Conservation (phyloP, 139 green algal genomes). For the Picochlorum sp. region DNA sequence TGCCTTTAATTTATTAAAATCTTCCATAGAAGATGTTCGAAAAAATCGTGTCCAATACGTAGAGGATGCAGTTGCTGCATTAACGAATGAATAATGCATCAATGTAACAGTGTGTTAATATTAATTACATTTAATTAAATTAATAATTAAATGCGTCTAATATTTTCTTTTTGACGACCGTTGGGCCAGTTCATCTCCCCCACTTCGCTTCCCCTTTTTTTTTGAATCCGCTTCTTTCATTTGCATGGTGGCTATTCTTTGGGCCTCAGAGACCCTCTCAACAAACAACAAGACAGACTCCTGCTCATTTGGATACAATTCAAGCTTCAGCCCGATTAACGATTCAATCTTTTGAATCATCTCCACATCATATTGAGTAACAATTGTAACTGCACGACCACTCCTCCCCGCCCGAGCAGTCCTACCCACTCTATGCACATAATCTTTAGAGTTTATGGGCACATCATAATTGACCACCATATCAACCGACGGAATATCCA, state of each 20-base stretch:
- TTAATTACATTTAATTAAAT: background rate
- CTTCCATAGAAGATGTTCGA: background rate
- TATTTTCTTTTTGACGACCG: background rate
- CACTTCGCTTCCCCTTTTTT: conserved; percentile 6
- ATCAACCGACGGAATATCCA: conserved; percentile 94
- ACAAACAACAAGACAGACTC: conserved; percentile 67
- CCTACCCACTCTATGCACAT: conserved; percentile 90
- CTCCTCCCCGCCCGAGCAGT: conserved; percentile 87
- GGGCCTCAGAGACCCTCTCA: conserved; percentile 73
- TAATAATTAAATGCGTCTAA: background rate
- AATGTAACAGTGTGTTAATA: background rate
- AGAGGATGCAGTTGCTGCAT: no score
- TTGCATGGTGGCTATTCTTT: conserved; percentile 74
- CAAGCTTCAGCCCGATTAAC: conserved; percentile 75
- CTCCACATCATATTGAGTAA: conserved; percentile 99
- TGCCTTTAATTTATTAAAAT: background rate
- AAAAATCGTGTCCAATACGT: no score
- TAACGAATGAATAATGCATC: background rate
- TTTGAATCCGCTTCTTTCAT: conserved; percentile 50
- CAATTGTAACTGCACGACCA: conserved; percentile 82
- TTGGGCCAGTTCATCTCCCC: background rate
- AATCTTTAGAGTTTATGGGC: conserved; percentile 90
- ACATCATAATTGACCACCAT: conserved; percentile 97
- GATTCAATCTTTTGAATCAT: conserved; percentile 95
- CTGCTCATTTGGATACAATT: conserved; percentile 58